phyloP scores from a whole-genome alignment of 2,329 filamentous ascomycete species.

The Ophiocordyceps australis region DNA sequence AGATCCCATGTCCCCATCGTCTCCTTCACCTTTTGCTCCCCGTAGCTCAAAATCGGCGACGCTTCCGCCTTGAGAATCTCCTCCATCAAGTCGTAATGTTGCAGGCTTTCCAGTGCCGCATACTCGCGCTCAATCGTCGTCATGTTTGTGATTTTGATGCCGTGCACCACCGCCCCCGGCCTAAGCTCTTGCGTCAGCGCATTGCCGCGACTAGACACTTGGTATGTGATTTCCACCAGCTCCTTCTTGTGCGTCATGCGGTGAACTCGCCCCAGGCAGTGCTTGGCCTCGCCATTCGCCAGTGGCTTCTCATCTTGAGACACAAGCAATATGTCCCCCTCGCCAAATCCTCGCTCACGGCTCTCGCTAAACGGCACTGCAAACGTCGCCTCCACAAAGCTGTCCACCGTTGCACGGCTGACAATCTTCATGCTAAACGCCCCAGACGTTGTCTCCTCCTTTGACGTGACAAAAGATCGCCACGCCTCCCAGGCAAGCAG shows the following conservation, averaged over 20 bases:
- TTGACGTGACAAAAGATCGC: conserved; percentile 80
- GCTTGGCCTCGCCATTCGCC: conserved; percentile 43
- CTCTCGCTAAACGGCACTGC: conserved; percentile 54
- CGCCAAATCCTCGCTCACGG: conserved; percentile 53
- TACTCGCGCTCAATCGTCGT: conserved; percentile 92
- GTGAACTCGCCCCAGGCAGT: conserved; percentile 76
- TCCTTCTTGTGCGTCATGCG: conserved; percentile 67
- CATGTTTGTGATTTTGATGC: conserved; percentile 77
- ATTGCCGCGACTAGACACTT: conserved; percentile 51
- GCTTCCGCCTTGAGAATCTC: conserved; percentile 83
- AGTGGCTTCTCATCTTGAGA: conserved; percentile 58
- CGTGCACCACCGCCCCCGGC: conserved; percentile 52
- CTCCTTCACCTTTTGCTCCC: conserved; percentile 49
- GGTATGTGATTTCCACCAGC: conserved; percentile 69
- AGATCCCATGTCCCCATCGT: conserved; percentile 64
- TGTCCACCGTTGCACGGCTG: conserved; percentile 78
- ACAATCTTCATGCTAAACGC: conserved; percentile 77
- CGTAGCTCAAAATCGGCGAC: conserved; percentile 70
- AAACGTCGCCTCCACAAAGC: conserved; percentile 81
- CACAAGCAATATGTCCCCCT: conserved; percentile 79
- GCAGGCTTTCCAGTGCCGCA: conserved; percentile 72
- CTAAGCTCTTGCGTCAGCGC: conserved; percentile 44
- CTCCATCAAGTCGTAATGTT: conserved; percentile 91
- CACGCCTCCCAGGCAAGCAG: conserved; percentile 85
- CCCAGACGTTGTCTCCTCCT: conserved; percentile 68